Base-by-base conservation (phyloP, 2,329 filamentous ascomycete species). In the Emericellopsis atlantica region DNA sequence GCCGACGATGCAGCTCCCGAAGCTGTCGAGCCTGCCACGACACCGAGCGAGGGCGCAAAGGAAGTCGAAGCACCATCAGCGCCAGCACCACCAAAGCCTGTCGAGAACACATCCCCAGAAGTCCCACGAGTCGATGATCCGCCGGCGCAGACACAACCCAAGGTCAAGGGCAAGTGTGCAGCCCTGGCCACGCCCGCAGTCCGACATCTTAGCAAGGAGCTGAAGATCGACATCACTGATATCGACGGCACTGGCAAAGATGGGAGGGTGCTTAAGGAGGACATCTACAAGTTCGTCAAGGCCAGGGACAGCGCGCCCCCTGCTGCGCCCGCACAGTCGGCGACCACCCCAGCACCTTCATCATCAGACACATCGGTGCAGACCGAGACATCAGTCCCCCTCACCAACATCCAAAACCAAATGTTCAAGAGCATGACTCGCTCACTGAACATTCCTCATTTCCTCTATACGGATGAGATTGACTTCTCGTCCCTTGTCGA, bases 371-470 rank as follows among this genome's bases (percentile, higher is more conserved):
- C 58, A 18, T 51, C 62, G 8, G 63, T 65, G 36, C 81, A 84
- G 58, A 66, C 65, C 41, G 92, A 96, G 60, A 83, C 79, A 8
- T 61, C 69, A 2, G 70, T 81, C 26, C 67, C 75, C 43, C 68
- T 98, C 45, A 85, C 85, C 11, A 81, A 80, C 32, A 83, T 85
- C 12, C 90, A 96, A 64, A 72, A 76, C 32, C 83, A 87, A 56
- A 98, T 98, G 92, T 96, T 95, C 78, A 95, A 93, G 66, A 75
- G 80, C 45, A 98, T 98, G 92, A 95, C 90, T 12, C 79, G 79
- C 44, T 95, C 90, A 3, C 73, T 98, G 47, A 76, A 64, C 39
- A 96, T 95, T 51, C 92, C 92, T 0, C 92, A 96, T 62, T 95
- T 98, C 64, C 76, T 96, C 45, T 98, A 94, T 65, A 83, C 87